Percentiles rank a stretch among this genome's conserved stretches.
phyloP scores from a whole-genome alignment of 176 grass and related monocot species.

The Oryza glumipatula region DNA sequence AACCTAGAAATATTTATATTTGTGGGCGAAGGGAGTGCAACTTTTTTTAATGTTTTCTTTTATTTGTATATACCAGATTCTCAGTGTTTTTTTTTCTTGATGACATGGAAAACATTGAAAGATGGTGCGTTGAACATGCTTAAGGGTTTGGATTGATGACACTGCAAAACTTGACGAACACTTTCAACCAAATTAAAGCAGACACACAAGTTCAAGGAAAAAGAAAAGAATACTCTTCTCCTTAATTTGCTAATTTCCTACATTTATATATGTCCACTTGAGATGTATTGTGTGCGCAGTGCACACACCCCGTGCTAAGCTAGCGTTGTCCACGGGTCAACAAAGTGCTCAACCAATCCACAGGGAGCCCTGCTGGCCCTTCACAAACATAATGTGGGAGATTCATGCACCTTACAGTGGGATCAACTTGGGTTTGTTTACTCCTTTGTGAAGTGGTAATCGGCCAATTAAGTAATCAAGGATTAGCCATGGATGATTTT shows the following conservation, averaged over 20 bases:
- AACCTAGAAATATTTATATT: too few species aligned
- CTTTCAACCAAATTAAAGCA: too few species aligned
- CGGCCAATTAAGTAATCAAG: background rate
- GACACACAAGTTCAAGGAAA: too few species aligned
- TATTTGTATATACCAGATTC: too few species aligned
- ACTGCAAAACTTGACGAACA: too few species aligned
- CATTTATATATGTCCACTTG: conserved; percentile 8
- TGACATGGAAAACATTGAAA: too few species aligned
- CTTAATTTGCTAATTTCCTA: background rate
- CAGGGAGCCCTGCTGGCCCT: background rate
- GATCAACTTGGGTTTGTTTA: conserved; percentile 15
- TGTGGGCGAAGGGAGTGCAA: too few species aligned
- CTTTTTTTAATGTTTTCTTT: too few species aligned
- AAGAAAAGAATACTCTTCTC: background rate
- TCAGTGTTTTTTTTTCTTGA: too few species aligned
- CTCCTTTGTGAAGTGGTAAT: background rate
- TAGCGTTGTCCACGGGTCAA: conserved; percentile 32
- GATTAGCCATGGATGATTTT: background rate
- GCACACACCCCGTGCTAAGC: conserved; percentile 1
- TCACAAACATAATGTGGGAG: background rate
- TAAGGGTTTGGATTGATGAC: too few species aligned
- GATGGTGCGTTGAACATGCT: too few species aligned
- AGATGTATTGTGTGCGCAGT: background rate
- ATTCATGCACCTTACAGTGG: background rate
- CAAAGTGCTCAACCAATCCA: conserved; percentile 28